phyloP scores from a whole-genome alignment of 352 stramenopile species.

The Globisporangium abappressorium region DNA sequence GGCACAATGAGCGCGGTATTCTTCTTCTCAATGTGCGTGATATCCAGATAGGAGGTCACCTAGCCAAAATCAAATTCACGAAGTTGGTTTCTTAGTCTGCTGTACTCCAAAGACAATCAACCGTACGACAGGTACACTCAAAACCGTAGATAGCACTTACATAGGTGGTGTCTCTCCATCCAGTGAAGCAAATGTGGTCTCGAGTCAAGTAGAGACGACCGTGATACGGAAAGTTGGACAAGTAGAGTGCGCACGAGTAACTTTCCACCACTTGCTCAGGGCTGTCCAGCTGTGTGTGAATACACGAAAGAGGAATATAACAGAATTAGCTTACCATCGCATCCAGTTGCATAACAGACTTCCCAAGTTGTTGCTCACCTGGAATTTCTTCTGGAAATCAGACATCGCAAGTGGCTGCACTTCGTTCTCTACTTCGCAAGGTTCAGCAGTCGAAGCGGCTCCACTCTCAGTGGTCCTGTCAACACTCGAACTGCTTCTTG shows the following conservation, averaged over 20 bases:
- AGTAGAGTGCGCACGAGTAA: constrained; percentile 77
- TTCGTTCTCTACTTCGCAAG: constrained; percentile 30
- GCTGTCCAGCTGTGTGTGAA: constrained; percentile 38
- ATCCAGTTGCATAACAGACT: neutral
- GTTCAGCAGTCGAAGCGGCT: constrained; percentile 8
- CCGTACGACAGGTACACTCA: neutral
- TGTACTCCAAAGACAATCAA: neutral
- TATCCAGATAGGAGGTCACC: constrained; percentile 75
- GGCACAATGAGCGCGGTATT: constrained; percentile 83
- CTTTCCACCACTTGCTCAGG: constrained; percentile 82
- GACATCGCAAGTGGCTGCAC: constrained; percentile 49
- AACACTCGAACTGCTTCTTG: neutral
- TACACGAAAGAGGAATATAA: neutral
- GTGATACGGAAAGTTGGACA: constrained; percentile 81
- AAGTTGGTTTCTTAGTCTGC: neutral
- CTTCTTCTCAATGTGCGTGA: constrained; percentile 77
- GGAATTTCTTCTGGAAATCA: constrained; percentile 84
- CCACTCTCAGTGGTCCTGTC: constrained; percentile 6
- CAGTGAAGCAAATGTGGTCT: constrained; percentile 75
- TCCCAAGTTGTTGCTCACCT: constrained; percentile 28
- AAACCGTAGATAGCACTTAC: constrained; percentile 28
- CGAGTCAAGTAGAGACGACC: constrained; percentile 76
- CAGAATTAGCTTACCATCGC: neutral
- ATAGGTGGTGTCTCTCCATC: constrained; percentile 79
- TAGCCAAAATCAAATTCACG: constrained; percentile 16